phyloP scores from a whole-genome alignment of 495 filamentous ascomycete genomes.

The Margaritispora aquatica region DNA sequence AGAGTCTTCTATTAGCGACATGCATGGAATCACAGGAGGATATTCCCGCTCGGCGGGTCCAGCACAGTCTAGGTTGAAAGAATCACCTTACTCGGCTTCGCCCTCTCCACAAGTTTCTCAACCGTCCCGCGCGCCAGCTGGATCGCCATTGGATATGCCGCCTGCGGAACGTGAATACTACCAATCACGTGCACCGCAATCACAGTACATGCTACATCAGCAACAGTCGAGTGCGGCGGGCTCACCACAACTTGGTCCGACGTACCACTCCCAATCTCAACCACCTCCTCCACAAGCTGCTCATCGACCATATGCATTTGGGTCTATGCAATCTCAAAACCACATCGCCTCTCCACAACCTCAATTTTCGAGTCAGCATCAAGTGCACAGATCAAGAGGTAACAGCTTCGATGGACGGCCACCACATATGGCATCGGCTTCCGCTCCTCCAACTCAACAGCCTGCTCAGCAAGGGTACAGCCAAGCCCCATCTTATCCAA shows the following conservation, averaged over 20 bases:
- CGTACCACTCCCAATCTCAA: slow-evolving; percentile 16
- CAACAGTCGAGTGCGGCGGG: slow-evolving; percentile 15
- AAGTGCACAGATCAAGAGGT: slow-evolving; percentile 15
- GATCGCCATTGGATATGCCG: slow-evolving; percentile 18
- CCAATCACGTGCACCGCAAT: slow-evolving; percentile 2
- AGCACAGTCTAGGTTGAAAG: slow-evolving; percentile 18
- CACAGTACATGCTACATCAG: slow-evolving; percentile 14
- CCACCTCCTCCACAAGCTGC: slow-evolving; percentile 4
- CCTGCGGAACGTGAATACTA: slow-evolving; percentile 24
- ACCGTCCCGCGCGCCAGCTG: slow-evolving; percentile 11
- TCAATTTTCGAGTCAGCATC: slow-evolving; percentile 15
- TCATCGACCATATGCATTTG: slow-evolving; percentile 20
- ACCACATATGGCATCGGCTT: slow-evolving; percentile 9
- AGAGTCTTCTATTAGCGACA: slow-evolving; percentile 18
- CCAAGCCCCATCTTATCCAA: slow-evolving; percentile 21
- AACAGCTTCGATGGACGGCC: slow-evolving; percentile 24
- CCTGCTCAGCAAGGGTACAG: slow-evolving; percentile 28
- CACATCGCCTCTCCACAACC: slow-evolving; percentile 21
- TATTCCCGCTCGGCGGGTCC: slow-evolving; percentile 15
- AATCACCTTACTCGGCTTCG: slow-evolving; percentile 21
- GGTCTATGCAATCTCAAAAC: slow-evolving; percentile 1
- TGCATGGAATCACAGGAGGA: slow-evolving; percentile 13
- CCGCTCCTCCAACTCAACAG: slow-evolving; percentile 17
- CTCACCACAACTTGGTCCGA: slow-evolving; percentile 23
- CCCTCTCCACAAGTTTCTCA: slow-evolving; percentile 5